A percentile compares a stretch with the other conserved stretches of the same genome.
Evolutionary conservation across 2,329 filamentous ascomycete species (phyloP).

Genomic region (Monosporascus sp.): DNA sequence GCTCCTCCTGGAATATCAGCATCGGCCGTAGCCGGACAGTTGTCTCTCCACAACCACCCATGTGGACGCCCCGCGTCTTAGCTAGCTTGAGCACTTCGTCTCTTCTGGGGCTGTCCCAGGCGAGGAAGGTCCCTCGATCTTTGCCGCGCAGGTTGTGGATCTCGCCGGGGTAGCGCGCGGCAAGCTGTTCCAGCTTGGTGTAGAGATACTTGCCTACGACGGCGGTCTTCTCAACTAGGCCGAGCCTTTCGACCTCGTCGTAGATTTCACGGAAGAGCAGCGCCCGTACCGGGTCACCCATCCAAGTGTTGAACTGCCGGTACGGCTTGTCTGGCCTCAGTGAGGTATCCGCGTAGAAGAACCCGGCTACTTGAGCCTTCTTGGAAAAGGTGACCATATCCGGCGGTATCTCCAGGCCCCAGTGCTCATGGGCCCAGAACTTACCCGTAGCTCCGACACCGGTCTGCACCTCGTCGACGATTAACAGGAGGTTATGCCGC

Average conservation of each 20-base stretch:
- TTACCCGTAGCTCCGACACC: conserved; percentile 88
- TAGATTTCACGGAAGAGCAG: conserved; percentile 83
- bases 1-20: conserved; percentile 87
- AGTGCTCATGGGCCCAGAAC: conserved; percentile 97
- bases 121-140: conserved; percentile 86
- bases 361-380: conserved; percentile 90
- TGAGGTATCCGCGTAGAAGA: conserved; percentile 78
- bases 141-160: conserved; percentile 82
- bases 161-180: conserved; percentile 66
- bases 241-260: conserved; percentile 68
- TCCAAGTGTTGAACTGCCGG: conserved; percentile 97
- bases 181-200: conserved; percentile 60
- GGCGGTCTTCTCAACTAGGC: conserved; percentile 74
- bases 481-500: conserved; percentile 73
- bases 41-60: conserved; percentile 71
- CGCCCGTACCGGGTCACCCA: conserved; percentile 86
- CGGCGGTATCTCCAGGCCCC: conserved; percentile 71
- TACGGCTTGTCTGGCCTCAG: conserved; percentile 88
- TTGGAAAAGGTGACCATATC: conserved; percentile 96
- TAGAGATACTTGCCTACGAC: conserved; percentile 75
- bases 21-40: conserved; percentile 82
- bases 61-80: conserved; percentile 78
- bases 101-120: conserved; percentile 76
- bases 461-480: conserved; percentile 92
- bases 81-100: conserved; percentile 75